A percentile compares a stretch with the other conserved stretches of the same genome.
Conservation (phyloP, 2,329 filamentous ascomycete genomes). For the Beauveria sp. region DNA sequence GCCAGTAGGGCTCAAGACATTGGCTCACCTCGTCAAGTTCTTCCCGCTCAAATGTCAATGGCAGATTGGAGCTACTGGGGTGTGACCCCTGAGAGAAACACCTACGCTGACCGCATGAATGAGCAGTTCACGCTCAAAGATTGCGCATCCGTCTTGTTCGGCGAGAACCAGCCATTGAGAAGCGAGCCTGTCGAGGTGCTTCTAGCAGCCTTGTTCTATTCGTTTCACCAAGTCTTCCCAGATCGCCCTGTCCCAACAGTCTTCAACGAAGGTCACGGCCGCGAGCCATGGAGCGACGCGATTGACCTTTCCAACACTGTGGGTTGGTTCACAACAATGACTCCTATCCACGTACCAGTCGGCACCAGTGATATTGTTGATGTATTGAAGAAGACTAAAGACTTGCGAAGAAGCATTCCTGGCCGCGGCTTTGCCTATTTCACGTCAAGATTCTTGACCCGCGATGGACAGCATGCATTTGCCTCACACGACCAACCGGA, state of each 20-base stretch:
- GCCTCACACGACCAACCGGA: slow-evolving; percentile 26
- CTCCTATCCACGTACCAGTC: neutral
- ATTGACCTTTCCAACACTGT: slow-evolving; percentile 27
- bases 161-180: slow-evolving; percentile 28
- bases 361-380: neutral
- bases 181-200: slow-evolving; percentile 30
- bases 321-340: slow-evolving; percentile 30
- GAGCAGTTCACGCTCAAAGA: neutral
- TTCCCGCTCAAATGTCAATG: neutral
- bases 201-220: neutral
- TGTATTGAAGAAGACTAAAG: slow-evolving; percentile 16
- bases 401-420: slow-evolving; percentile 14
- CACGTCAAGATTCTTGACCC: slow-evolving; percentile 12
- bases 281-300: slow-evolving; percentile 23
- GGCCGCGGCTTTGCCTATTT: slow-evolving; percentile 18
- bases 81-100: neutral
- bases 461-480: neutral
- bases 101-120: neutral
- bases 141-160: neutral
- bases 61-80: neutral
- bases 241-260: slow-evolving; percentile 22
- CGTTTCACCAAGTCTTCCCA: slow-evolving; percentile 15
- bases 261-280: slow-evolving; percentile 28
- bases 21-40: neutral
- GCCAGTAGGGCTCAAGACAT: neutral